Evolutionary conservation across 2,329 filamentous ascomycete genomes (phyloP), one percentile per base, ranked within the genome.

Genomic region (Trichoderma semiorbis): DNA sequence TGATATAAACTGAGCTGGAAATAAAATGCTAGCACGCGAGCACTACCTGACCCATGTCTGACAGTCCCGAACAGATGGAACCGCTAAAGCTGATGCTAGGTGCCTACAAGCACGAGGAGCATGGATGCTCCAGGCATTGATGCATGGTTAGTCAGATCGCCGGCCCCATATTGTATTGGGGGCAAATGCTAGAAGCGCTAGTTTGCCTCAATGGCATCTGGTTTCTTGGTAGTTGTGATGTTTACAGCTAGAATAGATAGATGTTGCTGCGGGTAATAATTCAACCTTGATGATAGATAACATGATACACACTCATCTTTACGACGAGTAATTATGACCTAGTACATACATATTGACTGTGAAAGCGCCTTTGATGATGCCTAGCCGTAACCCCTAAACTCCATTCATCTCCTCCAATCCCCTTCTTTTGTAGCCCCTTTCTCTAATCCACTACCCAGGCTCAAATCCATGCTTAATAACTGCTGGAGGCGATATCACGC

Each of bases 91-190:
- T 8, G 28, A 67, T n/a, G 21, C 50, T 24, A 16, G 65, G 16
- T 68, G 65, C 55, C 65, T 68, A 60, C 53, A 55, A 68, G 21
- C 14, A 30, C 28, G 50, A 43, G 26, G 50, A 60, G 30, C 57
- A 60, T 60, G 28, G 28, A 60, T 60, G 57, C 30, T 58, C 39
- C 53, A 67, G 32, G 50, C 47, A 21, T 66, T 30, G 30, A 61
- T 36, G 32, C 64, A 65, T 30, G 30, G 36, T 67, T 67, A 67
- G 64, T 67, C 50, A 67, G 64, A 67, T 67, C 43, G 28, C 21
- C 30, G 63, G 63, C 16, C 34, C 64, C 64, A 24, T 66, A 55
- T 34, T 57, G 39, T 67, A 58, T 36, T 58, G 62, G 39, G 16
- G 60, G 24, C 16, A 43, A 39, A 43, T 63, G 60, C 34, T 43